Base-by-base conservation (phyloP, 2,329 filamentous ascomycete genomes). In the Calonectria henricotiae region DNA sequence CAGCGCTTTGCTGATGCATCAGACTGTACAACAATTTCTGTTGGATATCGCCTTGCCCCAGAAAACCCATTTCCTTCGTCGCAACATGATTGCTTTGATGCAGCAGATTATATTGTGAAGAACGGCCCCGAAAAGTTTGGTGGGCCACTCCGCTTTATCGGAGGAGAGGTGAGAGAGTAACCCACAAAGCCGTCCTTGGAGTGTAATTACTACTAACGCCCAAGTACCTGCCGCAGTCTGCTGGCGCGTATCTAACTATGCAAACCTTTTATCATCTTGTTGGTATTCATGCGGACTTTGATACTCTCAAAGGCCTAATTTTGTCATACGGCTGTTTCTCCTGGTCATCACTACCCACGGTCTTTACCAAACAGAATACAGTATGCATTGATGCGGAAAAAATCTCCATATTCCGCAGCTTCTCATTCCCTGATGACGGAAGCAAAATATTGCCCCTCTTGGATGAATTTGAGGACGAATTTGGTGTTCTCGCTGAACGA, bases 1-100 rank as follows among this genome's bases (percentile, higher is more conserved):
- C 68, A 70, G 51, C 41, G 65, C 4, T 60, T 51, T 39, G 65
- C 68, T 1, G 51, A 70, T 27, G 51, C 64, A 4, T 63, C 64
- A 1, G 55, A 49, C 6, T 65, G 65, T 15, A 58, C 60, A 35
- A 32, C 51, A 13, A n/a, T 58, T 6, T 58, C 51, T 3, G 51
- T 58, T 27, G 51, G 37, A 12, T 58, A 58, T n/a, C 51, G 51
- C 1, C 51, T 58, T 13, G 51, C 51, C 20, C 51, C 51, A 1
- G 51, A 58, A 35, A 58, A 58, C n/a, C 20, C 5, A 58, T 58
- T 58, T 58, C 51, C 51, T 27, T 11, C 25, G 5, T 7, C 51
- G 4, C 51, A 58, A 15, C 51, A 58, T 39, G 51, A 58, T 39
- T 58, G 51, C 35, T 58, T 58, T 17, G 51, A 58, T 39, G 51